These are phyloP conservation scores for Saccharomycopsis crataegensis DNA, from an alignment of 1,139 yeast genomes.

Conservation along the genomic window DNA sequence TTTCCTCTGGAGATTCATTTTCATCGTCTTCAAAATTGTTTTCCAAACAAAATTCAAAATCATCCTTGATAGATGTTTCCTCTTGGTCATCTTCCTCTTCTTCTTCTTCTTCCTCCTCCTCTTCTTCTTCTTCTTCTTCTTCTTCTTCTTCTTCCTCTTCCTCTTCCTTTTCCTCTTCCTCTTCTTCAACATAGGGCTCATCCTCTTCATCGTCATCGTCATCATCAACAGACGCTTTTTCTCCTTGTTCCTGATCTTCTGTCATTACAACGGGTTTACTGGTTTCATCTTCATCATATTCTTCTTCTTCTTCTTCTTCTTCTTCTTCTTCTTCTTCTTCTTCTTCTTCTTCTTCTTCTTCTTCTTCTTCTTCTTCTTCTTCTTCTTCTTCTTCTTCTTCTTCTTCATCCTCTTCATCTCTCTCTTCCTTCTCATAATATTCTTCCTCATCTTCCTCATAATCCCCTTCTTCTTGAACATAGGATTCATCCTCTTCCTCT, in stretches of 20 bases:
- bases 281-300: not conserved
- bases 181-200: not conserved
- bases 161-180: not conserved
- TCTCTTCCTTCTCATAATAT: not conserved
- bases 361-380: not conserved
- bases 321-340: not conserved
- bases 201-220: not conserved
- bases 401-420: not conserved
- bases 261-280: not conserved
- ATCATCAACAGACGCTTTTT: not conserved
- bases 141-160: slow-evolving; percentile 8
- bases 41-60: no score
- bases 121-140: not conserved
- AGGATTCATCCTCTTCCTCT: slow-evolving; percentile 4
- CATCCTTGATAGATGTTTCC: no score
- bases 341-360: not conserved
- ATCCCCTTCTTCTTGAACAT: slow-evolving; percentile 1
- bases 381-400: not conserved
- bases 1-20: no score
- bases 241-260: not conserved
- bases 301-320: not conserved
- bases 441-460: not conserved
- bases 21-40: no score
- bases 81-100: not conserved
- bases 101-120: not conserved